Evolutionary conservation across 108 stramenopile species (phyloP).

Genomic region (Nitzschia inconspicua): DNA sequence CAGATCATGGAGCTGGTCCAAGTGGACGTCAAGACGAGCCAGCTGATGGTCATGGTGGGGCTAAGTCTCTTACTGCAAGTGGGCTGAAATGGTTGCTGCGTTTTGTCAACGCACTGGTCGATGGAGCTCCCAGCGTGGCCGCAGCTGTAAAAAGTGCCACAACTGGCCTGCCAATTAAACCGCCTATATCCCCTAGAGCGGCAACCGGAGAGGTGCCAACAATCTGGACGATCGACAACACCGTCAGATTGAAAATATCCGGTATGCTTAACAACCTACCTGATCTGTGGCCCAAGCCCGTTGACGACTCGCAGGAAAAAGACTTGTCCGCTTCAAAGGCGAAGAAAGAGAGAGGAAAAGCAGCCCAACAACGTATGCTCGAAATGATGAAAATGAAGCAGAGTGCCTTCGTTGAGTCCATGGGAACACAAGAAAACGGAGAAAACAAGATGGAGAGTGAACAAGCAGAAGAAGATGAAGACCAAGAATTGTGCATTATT

Average conservation of each 20-base stretch:
- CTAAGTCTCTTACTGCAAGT: slow-evolving; percentile 63
- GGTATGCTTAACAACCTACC: slow-evolving; percentile 70
- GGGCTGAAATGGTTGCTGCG: slow-evolving; percentile 86
- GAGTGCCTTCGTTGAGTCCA: slow-evolving; percentile 69
- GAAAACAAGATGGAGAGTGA: slow-evolving; percentile 33
- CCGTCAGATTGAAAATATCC: slow-evolving; percentile 42
- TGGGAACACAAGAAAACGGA: slow-evolving; percentile 42
- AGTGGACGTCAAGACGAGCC: slow-evolving; percentile 32
- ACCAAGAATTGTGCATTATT: slow-evolving; percentile 88
- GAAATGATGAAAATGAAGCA: slow-evolving; percentile 82
- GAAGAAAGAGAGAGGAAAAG: slow-evolving; percentile 73
- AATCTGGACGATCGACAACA: slow-evolving; percentile 45
- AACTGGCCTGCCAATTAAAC: slow-evolving; percentile 47
- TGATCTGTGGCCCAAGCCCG: slow-evolving; percentile 75
- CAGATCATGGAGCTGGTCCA: slow-evolving; percentile 46
- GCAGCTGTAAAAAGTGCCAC: slow-evolving; percentile 70
- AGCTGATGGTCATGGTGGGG: slow-evolving; percentile 74
- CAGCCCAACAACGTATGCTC: slow-evolving; percentile 73
- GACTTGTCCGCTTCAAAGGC: slow-evolving; percentile 38
- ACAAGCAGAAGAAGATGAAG: slow-evolving; percentile 61
- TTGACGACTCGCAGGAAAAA: slow-evolving; percentile 27
- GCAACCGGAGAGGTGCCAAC: slow-evolving; percentile 9
- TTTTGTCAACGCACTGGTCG: slow-evolving; percentile 76
- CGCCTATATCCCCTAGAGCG: background rate
- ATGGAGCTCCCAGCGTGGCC: slow-evolving; percentile 68